Evolutionary conservation across 2,329 filamentous ascomycete species (phyloP).

Genomic region (Sporothrix dimorphospora): DNA sequence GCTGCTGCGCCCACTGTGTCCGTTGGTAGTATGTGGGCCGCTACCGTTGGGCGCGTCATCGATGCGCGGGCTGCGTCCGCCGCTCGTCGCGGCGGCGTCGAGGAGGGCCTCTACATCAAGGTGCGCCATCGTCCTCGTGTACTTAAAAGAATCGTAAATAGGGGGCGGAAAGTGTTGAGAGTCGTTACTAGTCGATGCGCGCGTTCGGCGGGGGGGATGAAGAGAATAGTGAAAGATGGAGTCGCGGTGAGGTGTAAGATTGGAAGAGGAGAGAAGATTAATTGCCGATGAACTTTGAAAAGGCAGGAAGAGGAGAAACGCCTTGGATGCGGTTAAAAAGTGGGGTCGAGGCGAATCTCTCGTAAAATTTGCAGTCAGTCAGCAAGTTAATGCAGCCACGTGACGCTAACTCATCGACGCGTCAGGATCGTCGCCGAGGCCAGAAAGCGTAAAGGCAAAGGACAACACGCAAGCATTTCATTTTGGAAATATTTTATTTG

Average conservation of each 20-base stretch:
- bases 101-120: slow-evolving; percentile 88
- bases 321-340: slow-evolving; percentile 5
- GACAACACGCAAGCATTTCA: not conserved
- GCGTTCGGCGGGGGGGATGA: not conserved
- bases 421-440: not conserved
- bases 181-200: not conserved
- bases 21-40: slow-evolving; percentile 40
- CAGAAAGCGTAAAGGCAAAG: not conserved
- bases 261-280: slow-evolving; percentile 1
- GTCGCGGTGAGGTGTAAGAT: not conserved
- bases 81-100: slow-evolving; percentile 70
- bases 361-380: slow-evolving; percentile 18
- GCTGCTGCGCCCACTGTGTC: slow-evolving; percentile 32
- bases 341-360: slow-evolving; percentile 11
- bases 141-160: not conserved
- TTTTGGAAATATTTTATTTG: not conserved
- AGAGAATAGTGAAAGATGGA: not conserved
- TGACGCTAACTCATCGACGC: not conserved
- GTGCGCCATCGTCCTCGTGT: slow-evolving; percentile 57
- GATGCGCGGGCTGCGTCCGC: slow-evolving; percentile 51
- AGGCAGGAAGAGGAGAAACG: slow-evolving; percentile 6
- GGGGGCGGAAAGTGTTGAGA: not conserved
- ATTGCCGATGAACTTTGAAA: not conserved
- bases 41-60: not conserved
- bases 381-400: not conserved